Conservation (phyloP, 1,284 basidiomycete genomes). For the Xerocomus amazonicus region DNA sequence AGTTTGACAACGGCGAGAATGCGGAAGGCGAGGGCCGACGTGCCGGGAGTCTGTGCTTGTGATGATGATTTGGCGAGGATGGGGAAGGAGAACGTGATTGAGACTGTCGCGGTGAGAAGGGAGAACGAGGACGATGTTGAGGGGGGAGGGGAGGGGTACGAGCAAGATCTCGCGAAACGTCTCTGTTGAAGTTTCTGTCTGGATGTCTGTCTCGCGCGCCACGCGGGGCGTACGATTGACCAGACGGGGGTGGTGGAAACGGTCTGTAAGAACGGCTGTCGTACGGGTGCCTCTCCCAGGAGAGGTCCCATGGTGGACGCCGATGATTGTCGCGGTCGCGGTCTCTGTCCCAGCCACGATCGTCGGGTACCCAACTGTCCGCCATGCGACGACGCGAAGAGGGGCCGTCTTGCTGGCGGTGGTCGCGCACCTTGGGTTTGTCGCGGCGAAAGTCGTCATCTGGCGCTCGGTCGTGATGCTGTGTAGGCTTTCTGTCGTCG, state of each 20-base stretch:
- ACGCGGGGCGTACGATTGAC: constrained; percentile 13
- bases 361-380: constrained; percentile 32
- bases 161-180: constrained; percentile 25
- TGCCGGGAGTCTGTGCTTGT: constrained; percentile 44
- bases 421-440: constrained; percentile 27
- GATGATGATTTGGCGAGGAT: constrained; percentile 33
- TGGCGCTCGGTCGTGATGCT: constrained; percentile 42
- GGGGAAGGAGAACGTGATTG: constrained; percentile 28
- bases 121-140: constrained; percentile 25
- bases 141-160: constrained; percentile 31
- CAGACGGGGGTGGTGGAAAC: constrained; percentile 5
- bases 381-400: constrained; percentile 20
- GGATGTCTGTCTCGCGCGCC: constrained; percentile 24
- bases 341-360: constrained; percentile 24
- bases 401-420: constrained; percentile 19
- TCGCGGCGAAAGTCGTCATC: constrained; percentile 43
- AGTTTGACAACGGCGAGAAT: constrained; percentile 37
- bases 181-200: constrained; percentile 23
- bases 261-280: constrained; percentile 24
- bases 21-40: constrained; percentile 35
- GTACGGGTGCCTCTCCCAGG: constrained; percentile 20
- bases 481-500: constrained; percentile 27
- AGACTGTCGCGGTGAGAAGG: constrained; percentile 18
- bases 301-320: constrained; percentile 23
- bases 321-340: constrained; percentile 27